Evolutionary conservation across 2,329 filamentous ascomycete species (phyloP).

Genomic region (Apiospora arundinis): DNA sequence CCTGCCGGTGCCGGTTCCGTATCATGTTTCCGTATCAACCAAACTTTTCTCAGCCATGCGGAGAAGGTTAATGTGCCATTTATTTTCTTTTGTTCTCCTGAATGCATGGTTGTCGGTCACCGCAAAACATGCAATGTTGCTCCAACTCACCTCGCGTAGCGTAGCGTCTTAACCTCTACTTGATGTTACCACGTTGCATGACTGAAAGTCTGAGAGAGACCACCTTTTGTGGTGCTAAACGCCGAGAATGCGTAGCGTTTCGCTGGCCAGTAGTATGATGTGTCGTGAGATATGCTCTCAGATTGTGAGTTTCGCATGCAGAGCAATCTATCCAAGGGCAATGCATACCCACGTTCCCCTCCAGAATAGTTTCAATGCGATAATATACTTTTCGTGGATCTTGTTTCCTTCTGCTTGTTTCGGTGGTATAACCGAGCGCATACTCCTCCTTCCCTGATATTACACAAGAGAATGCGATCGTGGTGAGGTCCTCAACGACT

Average conservation of each 20-base stretch:
- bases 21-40: conserved; percentile 5
- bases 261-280: background rate
- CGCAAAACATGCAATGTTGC: background rate
- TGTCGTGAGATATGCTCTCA: conserved; percentile 1
- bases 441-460: background rate
- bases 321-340: background rate
- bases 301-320: background rate
- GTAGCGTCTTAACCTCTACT: background rate
- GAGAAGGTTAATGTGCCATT: background rate
- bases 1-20: background rate
- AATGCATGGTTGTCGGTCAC: background rate
- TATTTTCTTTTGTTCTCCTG: background rate
- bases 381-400: background rate
- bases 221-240: too few species aligned
- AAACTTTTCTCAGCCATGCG: background rate
- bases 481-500: background rate
- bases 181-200: background rate
- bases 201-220: too few species aligned
- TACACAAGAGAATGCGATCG: too few species aligned
- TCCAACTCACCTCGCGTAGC: background rate
- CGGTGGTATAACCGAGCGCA: background rate
- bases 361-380: background rate
- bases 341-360: background rate
- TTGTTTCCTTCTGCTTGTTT: background rate
- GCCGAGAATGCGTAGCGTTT: background rate